phyloP scores from a whole-genome alignment of 192 early-diverging fungal species.

The Chytriomyces confervae region DNA sequence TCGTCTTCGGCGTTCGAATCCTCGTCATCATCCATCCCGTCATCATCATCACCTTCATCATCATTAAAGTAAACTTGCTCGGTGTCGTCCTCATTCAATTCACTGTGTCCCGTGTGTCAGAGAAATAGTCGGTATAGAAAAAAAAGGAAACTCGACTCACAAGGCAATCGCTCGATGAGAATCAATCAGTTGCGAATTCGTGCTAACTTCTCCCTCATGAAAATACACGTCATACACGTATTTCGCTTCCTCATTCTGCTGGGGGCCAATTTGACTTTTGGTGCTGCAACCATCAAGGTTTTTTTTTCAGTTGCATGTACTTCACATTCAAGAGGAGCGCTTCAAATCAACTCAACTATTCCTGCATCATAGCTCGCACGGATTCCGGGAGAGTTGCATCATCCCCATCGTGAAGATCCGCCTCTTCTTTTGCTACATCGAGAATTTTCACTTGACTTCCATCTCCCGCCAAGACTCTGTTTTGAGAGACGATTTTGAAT shows the following conservation, averaged over 20 bases:
- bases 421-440: background rate
- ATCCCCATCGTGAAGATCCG: background rate
- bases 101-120: background rate
- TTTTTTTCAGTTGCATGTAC: background rate
- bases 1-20: constrained; percentile 31
- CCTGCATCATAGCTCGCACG: constrained; percentile 20
- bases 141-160: background rate
- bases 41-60: constrained; percentile 14
- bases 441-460: constrained; percentile 22
- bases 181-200: background rate
- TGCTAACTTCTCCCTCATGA: background rate
- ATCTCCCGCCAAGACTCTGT: constrained; percentile 4
- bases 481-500: constrained; percentile 27
- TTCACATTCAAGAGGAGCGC: background rate
- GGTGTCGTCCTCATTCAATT: constrained; percentile 9
- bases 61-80: constrained; percentile 3
- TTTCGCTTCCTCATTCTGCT: constrained; percentile 1
- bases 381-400: background rate
- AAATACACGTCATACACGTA: constrained; percentile 26
- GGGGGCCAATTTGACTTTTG: background rate
- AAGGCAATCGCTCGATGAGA: constrained; percentile 1
- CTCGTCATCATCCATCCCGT: constrained; percentile 23
- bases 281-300: no score
- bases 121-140: background rate
- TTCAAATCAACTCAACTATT: constrained; percentile 1